Evolutionary conservation across 1,284 basidiomycete genomes (phyloP).

Genomic region (Ceratobasidium sp.): DNA sequence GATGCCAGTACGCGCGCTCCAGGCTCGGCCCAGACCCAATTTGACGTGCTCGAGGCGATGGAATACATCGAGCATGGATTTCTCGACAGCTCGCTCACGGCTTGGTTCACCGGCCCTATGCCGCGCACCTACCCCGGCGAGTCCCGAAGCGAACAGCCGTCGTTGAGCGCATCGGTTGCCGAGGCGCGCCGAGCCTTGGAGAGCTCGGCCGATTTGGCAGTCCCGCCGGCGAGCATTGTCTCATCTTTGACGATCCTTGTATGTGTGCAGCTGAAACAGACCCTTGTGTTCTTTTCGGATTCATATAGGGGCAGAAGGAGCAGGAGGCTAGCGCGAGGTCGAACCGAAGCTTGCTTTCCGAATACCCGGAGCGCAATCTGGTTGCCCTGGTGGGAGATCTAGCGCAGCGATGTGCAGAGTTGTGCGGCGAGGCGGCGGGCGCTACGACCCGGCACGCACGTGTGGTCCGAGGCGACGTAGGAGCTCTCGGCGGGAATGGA

Average conservation of each 20-base stretch:
- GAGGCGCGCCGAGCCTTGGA: constrained; percentile 58
- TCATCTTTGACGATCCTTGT: constrained; percentile 32
- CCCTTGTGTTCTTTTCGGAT: constrained; percentile 26
- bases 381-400: constrained; percentile 68
- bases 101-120: constrained; percentile 72
- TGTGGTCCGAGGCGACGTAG: constrained; percentile 6
- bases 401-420: constrained; percentile 62
- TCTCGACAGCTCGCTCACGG: constrained; percentile 69
- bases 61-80: constrained; percentile 76
- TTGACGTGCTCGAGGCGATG: constrained; percentile 80
- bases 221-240: constrained; percentile 32
- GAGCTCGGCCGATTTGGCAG: not conserved
- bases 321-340: constrained; percentile 27
- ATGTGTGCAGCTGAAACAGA: constrained; percentile 35
- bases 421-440: constrained; percentile 68
- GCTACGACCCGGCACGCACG: constrained; percentile 61
- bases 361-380: constrained; percentile 65
- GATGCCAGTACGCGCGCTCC: constrained; percentile 52
- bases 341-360: constrained; percentile 39
- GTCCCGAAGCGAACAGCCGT: constrained; percentile 56
- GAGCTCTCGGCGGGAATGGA: constrained; percentile 6
- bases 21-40: constrained; percentile 52
- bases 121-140: constrained; percentile 65
- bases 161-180: constrained; percentile 57
- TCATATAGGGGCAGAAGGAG: constrained; percentile 13